Conservation (phyloP, 2,329 filamentous ascomycete species). For the Tolypocladium sp. region DNA sequence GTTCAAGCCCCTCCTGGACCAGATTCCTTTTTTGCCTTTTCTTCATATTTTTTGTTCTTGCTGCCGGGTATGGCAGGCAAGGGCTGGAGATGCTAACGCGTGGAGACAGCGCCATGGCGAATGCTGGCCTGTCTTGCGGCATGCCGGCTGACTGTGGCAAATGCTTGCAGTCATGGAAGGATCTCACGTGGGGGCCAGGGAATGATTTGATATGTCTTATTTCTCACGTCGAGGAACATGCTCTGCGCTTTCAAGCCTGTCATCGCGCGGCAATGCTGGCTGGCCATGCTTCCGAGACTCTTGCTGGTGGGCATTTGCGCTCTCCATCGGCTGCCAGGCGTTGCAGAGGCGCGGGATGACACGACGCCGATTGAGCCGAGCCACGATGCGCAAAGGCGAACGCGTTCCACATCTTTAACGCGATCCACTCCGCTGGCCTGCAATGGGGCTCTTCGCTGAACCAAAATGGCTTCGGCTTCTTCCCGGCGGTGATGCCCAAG, state of each 20-base stretch:
- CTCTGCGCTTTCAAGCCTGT: too few species aligned
- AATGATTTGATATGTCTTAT: too few species aligned
- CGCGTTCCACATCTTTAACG: conserved; percentile 61
- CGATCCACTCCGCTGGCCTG: conserved; percentile 64
- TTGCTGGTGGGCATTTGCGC: too few species aligned
- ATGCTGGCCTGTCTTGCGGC: too few species aligned
- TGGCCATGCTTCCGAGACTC: too few species aligned
- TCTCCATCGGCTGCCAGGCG: too few species aligned
- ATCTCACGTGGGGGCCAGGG: background rate
- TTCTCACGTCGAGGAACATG: too few species aligned
- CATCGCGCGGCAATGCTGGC: too few species aligned
- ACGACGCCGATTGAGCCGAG: conserved; percentile 21
- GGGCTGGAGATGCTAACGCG: too few species aligned
- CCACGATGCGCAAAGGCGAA: conserved; percentile 35
- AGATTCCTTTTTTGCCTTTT: background rate
- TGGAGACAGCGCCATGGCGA: too few species aligned
- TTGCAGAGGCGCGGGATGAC: background rate
- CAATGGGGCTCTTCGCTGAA: conserved; percentile 66
- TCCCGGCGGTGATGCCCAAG: conserved; percentile 54
- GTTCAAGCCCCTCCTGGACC: background rate
- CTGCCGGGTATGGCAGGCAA: background rate
- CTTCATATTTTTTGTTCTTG: background rate
- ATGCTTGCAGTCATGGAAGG: too few species aligned
- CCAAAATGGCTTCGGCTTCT: conserved; percentile 69
- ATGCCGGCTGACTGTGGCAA: too few species aligned